Percentiles rank a stretch among this genome's conserved stretches.
phyloP scores from a whole-genome alignment of 768 basidiomycete species.

The Boletus sensibilis region DNA sequence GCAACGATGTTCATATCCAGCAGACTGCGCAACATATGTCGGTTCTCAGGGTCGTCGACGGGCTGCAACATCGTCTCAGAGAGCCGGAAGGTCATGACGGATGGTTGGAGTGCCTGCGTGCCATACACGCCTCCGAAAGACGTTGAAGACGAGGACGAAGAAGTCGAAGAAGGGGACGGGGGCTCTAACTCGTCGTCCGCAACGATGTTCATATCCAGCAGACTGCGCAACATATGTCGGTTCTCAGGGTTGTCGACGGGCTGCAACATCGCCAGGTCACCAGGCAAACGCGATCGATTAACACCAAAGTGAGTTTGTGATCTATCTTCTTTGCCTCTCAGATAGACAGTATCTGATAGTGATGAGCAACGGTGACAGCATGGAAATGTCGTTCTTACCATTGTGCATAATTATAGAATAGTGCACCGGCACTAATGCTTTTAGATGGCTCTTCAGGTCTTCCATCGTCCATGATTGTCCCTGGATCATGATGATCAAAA shows the following conservation, averaged over 20 bases:
- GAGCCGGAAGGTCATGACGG: slow-evolving; percentile 33
- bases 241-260: slow-evolving; percentile 31
- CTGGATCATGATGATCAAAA: background rate
- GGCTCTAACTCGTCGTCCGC: slow-evolving; percentile 17
- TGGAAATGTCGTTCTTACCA: too few relatives aligned
- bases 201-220: slow-evolving; percentile 17
- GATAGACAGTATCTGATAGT: too few relatives aligned
- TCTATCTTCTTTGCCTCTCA: too few relatives aligned
- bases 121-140: slow-evolving; percentile 3
- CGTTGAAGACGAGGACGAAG: slow-evolving; percentile 1
- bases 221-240: slow-evolving; percentile 16
- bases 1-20: slow-evolving; percentile 17
- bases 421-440: too few relatives aligned
- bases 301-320: too few relatives aligned
- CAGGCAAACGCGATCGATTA: too few relatives aligned
- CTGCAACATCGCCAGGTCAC: slow-evolving; percentile 19
- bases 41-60: slow-evolving; percentile 30
- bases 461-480: background rate
- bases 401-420: too few relatives aligned
- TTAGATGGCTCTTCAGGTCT: background rate
- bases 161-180: slow-evolving; percentile 3
- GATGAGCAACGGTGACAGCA: too few relatives aligned
- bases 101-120: slow-evolving; percentile 22
- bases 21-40: slow-evolving; percentile 17
- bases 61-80: slow-evolving; percentile 24